Evolutionary conservation across 129 eudicot genomes (phyloP).

Genomic region (Dittrichia graveolens): DNA sequence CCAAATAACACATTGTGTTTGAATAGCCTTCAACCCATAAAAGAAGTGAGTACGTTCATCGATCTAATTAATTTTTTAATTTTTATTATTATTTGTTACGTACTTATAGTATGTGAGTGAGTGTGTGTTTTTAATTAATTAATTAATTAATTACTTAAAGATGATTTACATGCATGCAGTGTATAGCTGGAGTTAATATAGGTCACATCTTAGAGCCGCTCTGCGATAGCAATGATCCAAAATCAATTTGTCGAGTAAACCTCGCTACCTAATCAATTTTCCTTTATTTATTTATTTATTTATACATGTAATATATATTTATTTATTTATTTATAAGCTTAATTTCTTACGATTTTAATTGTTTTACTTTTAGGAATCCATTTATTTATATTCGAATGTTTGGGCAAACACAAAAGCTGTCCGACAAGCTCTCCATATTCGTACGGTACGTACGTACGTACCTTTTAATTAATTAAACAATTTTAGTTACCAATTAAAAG

Average conservation of each 20-base stretch:
- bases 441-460: conserved; percentile 46
- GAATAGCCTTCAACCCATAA: conserved; percentile 27
- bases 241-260: conserved; percentile 35
- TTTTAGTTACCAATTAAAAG: too few relatives aligned
- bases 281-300: too few relatives aligned
- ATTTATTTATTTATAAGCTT: too few relatives aligned
- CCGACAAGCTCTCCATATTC: conserved; percentile 53
- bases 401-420: conserved; percentile 48
- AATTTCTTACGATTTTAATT: background rate
- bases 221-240: conserved; percentile 26
- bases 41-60: conserved; percentile 34
- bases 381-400: conserved; percentile 22
- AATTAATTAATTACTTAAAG: too few relatives aligned
- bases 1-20: conserved; percentile 37
- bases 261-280: too few relatives aligned
- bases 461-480: too few relatives aligned
- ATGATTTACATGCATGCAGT: too few relatives aligned
- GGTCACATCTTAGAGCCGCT: conserved; percentile 27
- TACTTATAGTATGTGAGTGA: too few relatives aligned
- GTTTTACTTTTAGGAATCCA: conserved; percentile 28
- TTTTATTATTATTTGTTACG: too few relatives aligned
- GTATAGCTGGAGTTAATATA: conserved; percentile 25
- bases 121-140: too few relatives aligned
- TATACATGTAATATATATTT: too few relatives aligned
- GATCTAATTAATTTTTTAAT: too few relatives aligned